Evolutionary conservation across 371 early-diverging fungal species (phyloP), one percentile per base, ranked within the genome.

Genomic region (Lichtheimia hyalospora): DNA sequence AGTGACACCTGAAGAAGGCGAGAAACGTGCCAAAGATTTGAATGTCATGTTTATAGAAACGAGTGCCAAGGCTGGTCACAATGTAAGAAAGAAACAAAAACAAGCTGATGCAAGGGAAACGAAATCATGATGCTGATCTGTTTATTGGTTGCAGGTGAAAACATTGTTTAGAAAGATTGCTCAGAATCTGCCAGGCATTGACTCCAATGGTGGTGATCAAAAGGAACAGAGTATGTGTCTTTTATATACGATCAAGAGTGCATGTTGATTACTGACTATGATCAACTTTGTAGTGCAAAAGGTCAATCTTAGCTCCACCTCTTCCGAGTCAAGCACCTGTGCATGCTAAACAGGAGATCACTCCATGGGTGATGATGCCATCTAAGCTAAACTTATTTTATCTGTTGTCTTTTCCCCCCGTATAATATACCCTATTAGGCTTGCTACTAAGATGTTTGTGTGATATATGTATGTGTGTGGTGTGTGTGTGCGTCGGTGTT

Each of bases 11-110:
- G 97, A 96, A 62, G 97, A 97, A 69, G 98, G 95, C n/a, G 96
- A 97, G 74, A 90, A 92, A 78, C 93, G 92, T 67, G 94, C 97
- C 21, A 90, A 90, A 67, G 96, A 97, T 61, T 88, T 91, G 74
- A 93, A 92, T 62, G 92, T 93, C 43, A 92, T 98, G 92, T 98
- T 94, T 73, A 95, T 97, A 69, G 98, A 98, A 71, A 97, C 97
- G 12, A 89, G 90, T 58, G 98, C 98, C 43, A 98, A 98, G 73
- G 94, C 96, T 3, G 97, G 96, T 14, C 90, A 94, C 74, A 97
- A 97, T 71, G 96, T 77, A 62, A 0, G 57, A 10, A 40, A 5
- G 20, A 18, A 16, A 46, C 16, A 34, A 28, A 23, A 4, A 18
- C 54, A 1, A 10, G 40, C 28, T 49, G 3, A 15, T 18, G 40